phyloP scores from a whole-genome alignment of 2,329 filamentous ascomycete species.

The Fusarium virguliforme region DNA sequence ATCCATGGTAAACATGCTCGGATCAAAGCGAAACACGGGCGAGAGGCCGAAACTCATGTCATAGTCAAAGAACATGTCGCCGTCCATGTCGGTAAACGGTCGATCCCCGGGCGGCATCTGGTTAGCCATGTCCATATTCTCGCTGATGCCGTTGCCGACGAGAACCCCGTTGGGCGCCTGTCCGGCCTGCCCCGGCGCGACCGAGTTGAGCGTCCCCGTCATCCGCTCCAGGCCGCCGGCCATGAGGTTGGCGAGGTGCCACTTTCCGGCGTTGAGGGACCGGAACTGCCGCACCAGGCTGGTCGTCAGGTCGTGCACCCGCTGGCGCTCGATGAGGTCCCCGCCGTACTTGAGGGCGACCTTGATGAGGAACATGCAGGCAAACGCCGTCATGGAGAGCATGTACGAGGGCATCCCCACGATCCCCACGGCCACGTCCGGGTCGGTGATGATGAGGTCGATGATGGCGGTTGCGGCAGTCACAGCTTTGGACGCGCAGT shows the following conservation, averaged over 20 bases:
- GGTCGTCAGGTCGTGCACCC: constrained; percentile 59
- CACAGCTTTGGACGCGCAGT: constrained; percentile 55
- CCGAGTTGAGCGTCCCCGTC: constrained; percentile 41
- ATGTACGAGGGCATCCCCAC: constrained; percentile 67
- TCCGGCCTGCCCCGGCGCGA: constrained; percentile 35
- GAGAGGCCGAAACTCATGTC: constrained; percentile 52
- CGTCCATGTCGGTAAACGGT: constrained; percentile 47
- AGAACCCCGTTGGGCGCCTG: constrained; percentile 15
- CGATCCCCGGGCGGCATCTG: constrained; percentile 44
- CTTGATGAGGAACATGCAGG: constrained; percentile 68
- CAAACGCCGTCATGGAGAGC: constrained; percentile 69
- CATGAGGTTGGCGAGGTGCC: constrained; percentile 66
- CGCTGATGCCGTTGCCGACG: constrained; percentile 32
- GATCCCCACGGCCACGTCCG: constrained; percentile 59
- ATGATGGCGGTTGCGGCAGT: constrained; percentile 62
- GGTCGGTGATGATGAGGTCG: constrained; percentile 61
- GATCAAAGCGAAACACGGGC: constrained; percentile 50
- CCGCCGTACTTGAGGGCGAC: constrained; percentile 62
- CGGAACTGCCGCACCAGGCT: constrained; percentile 61
- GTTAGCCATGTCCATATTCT: constrained; percentile 37
- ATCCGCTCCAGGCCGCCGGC: constrained; percentile 64
- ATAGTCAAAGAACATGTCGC: constrained; percentile 51
- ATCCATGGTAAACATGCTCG: constrained; percentile 49
- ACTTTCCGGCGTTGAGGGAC: constrained; percentile 60
- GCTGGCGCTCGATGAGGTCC: constrained; percentile 60